Base-by-base conservation (phyloP, 805 yeast genomes). In the Barnettozyma botsteinii region DNA sequence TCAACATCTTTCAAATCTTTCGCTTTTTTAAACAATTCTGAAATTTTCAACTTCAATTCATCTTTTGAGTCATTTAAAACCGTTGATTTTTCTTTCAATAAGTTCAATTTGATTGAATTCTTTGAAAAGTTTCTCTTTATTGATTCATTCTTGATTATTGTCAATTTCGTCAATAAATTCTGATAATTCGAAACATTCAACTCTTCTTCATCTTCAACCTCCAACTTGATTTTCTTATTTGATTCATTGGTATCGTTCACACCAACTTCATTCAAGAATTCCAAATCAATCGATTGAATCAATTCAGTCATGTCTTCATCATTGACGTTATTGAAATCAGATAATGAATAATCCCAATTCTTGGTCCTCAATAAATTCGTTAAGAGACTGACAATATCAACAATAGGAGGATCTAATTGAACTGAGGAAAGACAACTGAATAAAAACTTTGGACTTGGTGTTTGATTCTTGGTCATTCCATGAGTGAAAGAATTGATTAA, bases 401-500 rank as follows among this genome's bases (percentile, higher is more conserved):
- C n/a, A n/a, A n/a, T n/a, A n/a, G n/a, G n/a, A n/a, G n/a, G n/a
- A n/a, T n/a, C n/a, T n/a, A n/a, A n/a, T n/a, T n/a, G n/a, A n/a
- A n/a, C n/a, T n/a, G n/a, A n/a, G n/a, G n/a, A n/a, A n/a, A n/a
- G n/a, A n/a, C n/a, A n/a, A n/a, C n/a, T n/a, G n/a, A n/a, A n/a
- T n/a, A n/a, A n/a, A n/a, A n/a, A n/a, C n/a, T n/a, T n/a, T n/a
- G n/a, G n/a, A n/a, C n/a, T n/a, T n/a, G n/a, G n/a, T n/a, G n/a
- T n/a, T n/a, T n/a, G n/a, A n/a, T n/a, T n/a, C n/a, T n/a, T n/a
- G 13, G 41, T 19, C 7, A 35, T 17, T 0, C 60, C 64, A 55
- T 75, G 76, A 32, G 70, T 73, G 15, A 72, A 64, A 0, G 77
- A 68, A 46, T 71, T 69, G 4, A 59, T 33, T 7, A 70, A 66